Conservation (phyloP, 768 basidiomycete genomes). For the Pulveroboletus sp. region DNA sequence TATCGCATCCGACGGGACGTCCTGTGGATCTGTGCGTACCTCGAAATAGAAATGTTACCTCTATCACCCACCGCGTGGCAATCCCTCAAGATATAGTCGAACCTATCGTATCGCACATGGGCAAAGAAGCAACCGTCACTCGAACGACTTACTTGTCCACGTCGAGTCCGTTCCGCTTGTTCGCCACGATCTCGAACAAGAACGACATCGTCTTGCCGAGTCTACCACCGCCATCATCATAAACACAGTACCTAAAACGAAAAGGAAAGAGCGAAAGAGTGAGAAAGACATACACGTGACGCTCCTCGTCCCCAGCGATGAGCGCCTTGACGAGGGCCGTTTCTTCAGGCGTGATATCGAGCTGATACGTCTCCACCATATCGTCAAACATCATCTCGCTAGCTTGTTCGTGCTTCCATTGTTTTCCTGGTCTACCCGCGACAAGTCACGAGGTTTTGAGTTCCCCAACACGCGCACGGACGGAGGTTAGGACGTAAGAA, state of each 20-base stretch:
- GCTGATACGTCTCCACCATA: constrained; percentile 52
- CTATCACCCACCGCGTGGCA: constrained; percentile 65
- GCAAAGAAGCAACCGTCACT: neutral
- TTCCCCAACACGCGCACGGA: neutral
- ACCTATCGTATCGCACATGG: constrained; percentile 37
- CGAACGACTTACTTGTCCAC: constrained; percentile 64
- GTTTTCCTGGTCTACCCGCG: constrained; percentile 36
- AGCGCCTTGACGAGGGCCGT: constrained; percentile 68
- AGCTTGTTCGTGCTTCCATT: constrained; percentile 74
- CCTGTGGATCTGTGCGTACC: constrained; percentile 25
- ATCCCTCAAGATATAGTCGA: constrained; percentile 80
- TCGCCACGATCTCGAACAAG: constrained; percentile 82
- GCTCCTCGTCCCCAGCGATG: constrained; percentile 55
- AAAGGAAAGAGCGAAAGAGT: neutral
- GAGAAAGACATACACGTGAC: constrained; percentile 46
- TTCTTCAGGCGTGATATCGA: constrained; percentile 47
- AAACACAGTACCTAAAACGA: neutral
- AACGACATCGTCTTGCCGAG: constrained; percentile 55
- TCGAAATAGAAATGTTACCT: constrained; percentile 46
- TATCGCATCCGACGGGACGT: neutral
- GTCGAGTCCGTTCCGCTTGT: constrained; percentile 76
- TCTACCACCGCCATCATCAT: constrained; percentile 6
- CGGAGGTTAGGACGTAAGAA: neutral
- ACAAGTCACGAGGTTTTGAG: neutral
- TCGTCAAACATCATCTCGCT: constrained; percentile 82